Percentiles rank a stretch among this genome's conserved stretches.
Evolutionary conservation across 371 early-diverging fungal genomes (phyloP).

Genomic region (Conidiobolus incongruus): DNA sequence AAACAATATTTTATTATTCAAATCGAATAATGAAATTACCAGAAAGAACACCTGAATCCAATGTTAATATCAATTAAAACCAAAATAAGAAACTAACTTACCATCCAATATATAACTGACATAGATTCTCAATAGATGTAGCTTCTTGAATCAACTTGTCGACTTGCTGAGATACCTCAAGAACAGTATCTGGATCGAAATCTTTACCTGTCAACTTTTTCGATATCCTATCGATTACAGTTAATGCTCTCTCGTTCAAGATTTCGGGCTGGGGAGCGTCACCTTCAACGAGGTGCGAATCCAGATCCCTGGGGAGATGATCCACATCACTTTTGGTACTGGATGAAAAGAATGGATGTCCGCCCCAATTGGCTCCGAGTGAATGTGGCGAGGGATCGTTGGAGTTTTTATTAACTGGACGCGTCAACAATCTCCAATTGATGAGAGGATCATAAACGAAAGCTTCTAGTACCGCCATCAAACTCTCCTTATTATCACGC

Average conservation of each 20-base stretch:
- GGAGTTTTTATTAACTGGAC: no score
- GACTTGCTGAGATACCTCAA: constrained; percentile 75
- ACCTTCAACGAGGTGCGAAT: no score
- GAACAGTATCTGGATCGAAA: constrained; percentile 54
- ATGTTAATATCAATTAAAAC: no score
- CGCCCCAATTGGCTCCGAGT: no score
- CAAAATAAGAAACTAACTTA: no score
- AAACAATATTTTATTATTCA: no score
- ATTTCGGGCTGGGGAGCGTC: constrained; percentile 18
- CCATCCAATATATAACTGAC: constrained; percentile 95
- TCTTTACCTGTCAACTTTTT: constrained; percentile 44
- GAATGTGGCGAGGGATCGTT: no score
- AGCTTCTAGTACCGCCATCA: constrained; percentile 96
- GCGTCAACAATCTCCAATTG: constrained; percentile 54
- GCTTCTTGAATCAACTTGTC: constrained; percentile 88
- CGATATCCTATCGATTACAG: constrained; percentile 28
- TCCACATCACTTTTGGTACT: no score
- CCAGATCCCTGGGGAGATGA: no score
- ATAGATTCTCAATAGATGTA: constrained; percentile 79
- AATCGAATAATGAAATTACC: no score
- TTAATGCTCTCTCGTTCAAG: constrained; percentile 16
- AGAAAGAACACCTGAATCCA: no score
- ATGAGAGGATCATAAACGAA: constrained; percentile 96
- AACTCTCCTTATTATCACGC: constrained; percentile 83
- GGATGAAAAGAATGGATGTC: no score